Evolutionary conservation across 2,329 filamentous ascomycete genomes (phyloP).

Genomic region (Fusarium pininemorale): DNA sequence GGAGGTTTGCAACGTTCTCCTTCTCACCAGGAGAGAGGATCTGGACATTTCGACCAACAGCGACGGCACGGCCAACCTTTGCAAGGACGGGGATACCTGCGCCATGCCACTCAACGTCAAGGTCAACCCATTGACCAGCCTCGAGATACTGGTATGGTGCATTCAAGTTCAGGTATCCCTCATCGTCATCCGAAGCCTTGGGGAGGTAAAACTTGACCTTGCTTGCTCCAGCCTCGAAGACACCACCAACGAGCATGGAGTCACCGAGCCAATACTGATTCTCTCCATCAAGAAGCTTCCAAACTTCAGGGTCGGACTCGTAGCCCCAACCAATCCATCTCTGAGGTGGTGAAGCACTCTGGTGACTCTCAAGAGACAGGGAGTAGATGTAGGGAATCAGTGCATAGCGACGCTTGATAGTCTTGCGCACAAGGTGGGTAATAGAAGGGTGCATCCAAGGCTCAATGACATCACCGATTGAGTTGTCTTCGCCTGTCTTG

Average conservation of each 20-base stretch:
- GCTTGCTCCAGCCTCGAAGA: slow-evolving; percentile 68
- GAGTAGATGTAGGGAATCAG: slow-evolving; percentile 78
- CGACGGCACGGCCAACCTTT: slow-evolving; percentile 51
- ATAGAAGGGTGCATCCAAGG: slow-evolving; percentile 81
- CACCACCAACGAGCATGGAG: slow-evolving; percentile 70
- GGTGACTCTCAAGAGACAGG: slow-evolving; percentile 68
- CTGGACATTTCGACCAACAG: slow-evolving; percentile 51
- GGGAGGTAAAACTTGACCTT: slow-evolving; percentile 71
- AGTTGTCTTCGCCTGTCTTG: slow-evolving; percentile 75
- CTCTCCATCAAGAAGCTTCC: slow-evolving; percentile 72
- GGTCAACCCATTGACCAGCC: slow-evolving; percentile 51
- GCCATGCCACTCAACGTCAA: slow-evolving; percentile 55
- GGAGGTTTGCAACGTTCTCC: slow-evolving; percentile 50
- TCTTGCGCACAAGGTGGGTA: slow-evolving; percentile 67
- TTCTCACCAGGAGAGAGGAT: slow-evolving; percentile 49
- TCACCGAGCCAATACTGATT: slow-evolving; percentile 80
- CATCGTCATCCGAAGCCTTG: slow-evolving; percentile 59
- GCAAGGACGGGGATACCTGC: slow-evolving; percentile 53
- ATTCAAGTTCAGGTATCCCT: slow-evolving; percentile 71
- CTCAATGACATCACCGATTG: slow-evolving; percentile 77
- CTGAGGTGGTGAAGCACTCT: slow-evolving; percentile 69
- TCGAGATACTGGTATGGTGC: slow-evolving; percentile 66
- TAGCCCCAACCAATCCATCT: slow-evolving; percentile 80
- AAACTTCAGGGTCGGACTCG: slow-evolving; percentile 72
- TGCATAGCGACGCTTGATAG: slow-evolving; percentile 76